Base-by-base conservation (phyloP, 768 basidiomycete genomes). In the Porpolomopsis calyptriformis region DNA sequence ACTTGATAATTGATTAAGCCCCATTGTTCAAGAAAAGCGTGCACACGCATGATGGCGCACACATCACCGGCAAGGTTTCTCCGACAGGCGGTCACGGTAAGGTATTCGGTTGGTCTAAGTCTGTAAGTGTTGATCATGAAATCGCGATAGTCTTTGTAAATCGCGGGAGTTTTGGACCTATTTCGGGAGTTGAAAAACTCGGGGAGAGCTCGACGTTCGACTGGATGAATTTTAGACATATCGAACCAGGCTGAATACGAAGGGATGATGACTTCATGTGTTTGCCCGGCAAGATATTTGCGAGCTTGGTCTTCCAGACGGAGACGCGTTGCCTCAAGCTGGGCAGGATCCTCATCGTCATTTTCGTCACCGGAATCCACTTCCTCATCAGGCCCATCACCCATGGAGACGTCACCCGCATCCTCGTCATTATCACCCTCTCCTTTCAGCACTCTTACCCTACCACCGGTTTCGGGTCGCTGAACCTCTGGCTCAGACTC, bases 91-190 rank as follows among this genome's bases (percentile, higher is more conserved):
- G 96, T 99, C 48, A 98, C 88, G 14, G 96, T 99, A 48, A 99
- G 74, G 57, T 99, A 99, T 61, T 99, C 96, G 19, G 76, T 77
- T 1, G 96, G 96, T 42, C 96, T 76, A 31, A 99, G 72, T 42
- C 96, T 75, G 64, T 97, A 98, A 1, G 96, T 92, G 68, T 99
- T 97, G 63, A 99, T 80, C 94, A 99, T 99, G 55, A 99, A 99
- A 71, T 99, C 94, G 49, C 96, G 81, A 58, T 99, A 99, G 62
- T 99, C 94, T 64, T 98, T 98, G 72, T 98, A 99, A 51, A 97
- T 91, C 16, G 87, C 74, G 0, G 96, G 94, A 1, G 94, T 96
- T 68, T 99, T 99, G 51, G 82, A 86, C 46, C 93, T 69, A 63
- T 98, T 97, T 44, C 90, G 75, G 37, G 86, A 87, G 61, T 90